Base-by-base conservation (phyloP, 2,329 filamentous ascomycete species). In the Dactylonectria macrodidyma region DNA sequence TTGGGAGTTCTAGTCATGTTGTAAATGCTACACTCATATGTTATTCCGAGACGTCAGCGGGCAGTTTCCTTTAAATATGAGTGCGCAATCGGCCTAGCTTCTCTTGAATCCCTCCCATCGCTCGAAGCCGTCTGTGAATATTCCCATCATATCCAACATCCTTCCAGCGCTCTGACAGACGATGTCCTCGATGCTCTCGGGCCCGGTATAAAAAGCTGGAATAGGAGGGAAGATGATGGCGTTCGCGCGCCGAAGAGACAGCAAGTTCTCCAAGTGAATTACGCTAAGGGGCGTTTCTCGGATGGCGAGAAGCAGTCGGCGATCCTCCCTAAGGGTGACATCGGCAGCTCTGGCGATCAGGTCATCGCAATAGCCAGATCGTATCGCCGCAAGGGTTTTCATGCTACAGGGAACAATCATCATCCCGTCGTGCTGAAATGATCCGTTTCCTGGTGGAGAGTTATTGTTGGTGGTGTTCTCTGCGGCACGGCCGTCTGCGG, bases 391-490 rank as follows among this genome's bases (percentile, higher is more conserved):
- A 6, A 62, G 19, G 1, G 60, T 68, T 30, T 71, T 71, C 10
- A 66, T 63, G 5, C 65, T 62, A 22, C 60, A 71, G 2, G 61
- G 68, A 3, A 56, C 65, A 1, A 71, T 36, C 5, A 68, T 44
- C n/a, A n/a, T n/a, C n/a, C n/a, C n/a, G n/a, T n/a, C n/a, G n/a
- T n/a, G n/a, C n/a, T n/a, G n/a, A 26, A 33, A 71, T 0, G 68
- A 65, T 0, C 68, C 60, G 19, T 79, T 83, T 1, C 83, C 81
- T 2, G n/a, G n/a, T n/a, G n/a, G n/a, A n/a, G n/a, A n/a, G n/a
- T n/a, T n/a, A n/a, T n/a, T n/a, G n/a, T n/a, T n/a, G n/a, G n/a
- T n/a, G n/a, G n/a, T n/a, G n/a, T n/a, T n/a, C n/a, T n/a, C n/a
- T n/a, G n/a, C n/a, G n/a, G n/a, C n/a, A n/a, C n/a, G n/a, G n/a